Conservation (phyloP, 2,329 filamentous ascomycete species). For the Diaporthe sp. region DNA sequence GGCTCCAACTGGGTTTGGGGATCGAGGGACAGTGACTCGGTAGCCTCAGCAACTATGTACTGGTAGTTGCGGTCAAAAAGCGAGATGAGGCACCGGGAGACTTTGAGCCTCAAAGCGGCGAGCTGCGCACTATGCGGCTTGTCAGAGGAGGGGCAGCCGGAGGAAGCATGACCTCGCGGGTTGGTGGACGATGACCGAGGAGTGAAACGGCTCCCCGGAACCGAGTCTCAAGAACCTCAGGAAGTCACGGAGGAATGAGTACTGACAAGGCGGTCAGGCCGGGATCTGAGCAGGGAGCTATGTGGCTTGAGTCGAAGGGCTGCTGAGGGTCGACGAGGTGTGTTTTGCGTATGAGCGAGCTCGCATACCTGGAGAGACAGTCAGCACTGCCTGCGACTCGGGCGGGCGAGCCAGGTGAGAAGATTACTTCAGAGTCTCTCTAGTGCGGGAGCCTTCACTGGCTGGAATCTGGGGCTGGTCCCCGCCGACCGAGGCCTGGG, state of each 20-base stretch:
- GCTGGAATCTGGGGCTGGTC: not conserved
- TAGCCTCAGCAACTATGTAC: constrained; percentile 40
- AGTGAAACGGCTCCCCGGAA: not conserved
- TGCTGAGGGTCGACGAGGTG: constrained; percentile 1
- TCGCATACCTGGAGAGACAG: constrained; percentile 2
- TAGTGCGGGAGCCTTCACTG: constrained; percentile 27
- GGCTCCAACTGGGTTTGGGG: not conserved
- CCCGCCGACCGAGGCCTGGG: not conserved
- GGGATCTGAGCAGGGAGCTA: constrained; percentile 13
- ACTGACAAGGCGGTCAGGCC: constrained; percentile 26
- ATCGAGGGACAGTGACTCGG: not conserved
- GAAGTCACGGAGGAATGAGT: not conserved
- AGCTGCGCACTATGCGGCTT: constrained; percentile 57
- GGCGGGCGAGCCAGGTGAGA: not conserved
- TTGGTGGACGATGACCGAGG: not conserved
- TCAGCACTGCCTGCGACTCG: constrained; percentile 3
- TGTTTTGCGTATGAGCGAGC: constrained; percentile 3
- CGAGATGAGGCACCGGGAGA: constrained; percentile 51
- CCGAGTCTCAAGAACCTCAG: no score
- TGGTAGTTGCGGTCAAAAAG: constrained; percentile 39
- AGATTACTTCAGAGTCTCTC: constrained; percentile 32
- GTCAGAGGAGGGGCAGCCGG: not conserved
- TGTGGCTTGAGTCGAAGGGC: not conserved
- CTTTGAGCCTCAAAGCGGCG: constrained; percentile 57
- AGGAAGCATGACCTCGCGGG: not conserved